Base-by-base conservation (phyloP, 805 yeast genomes). In the Zygotorulaspora sp. region DNA sequence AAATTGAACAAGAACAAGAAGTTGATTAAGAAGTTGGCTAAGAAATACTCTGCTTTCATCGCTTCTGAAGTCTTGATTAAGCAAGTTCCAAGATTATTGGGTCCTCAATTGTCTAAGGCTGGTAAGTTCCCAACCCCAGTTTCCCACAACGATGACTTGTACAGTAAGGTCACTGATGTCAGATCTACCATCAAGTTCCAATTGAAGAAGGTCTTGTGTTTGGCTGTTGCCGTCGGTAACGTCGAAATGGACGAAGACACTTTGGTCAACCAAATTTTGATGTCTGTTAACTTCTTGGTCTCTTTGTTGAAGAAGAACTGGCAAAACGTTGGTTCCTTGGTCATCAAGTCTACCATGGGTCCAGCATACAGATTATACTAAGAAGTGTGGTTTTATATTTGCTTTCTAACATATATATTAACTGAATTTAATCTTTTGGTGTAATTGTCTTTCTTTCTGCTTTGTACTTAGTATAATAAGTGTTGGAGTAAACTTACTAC, bases 61-160 rank as follows among this genome's bases (percentile, higher is more conserved):
- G 97, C 99, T 73, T 92, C 99, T 57, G 98, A 92, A 74, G 95
- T 85, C 57, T 85, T 92, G 73, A 92, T 92, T 73, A 92, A 92
- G 82, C 98, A 92, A 80, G 95, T 92, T 70, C 99, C 99, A 76
- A 92, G 99, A 83, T 81, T 92, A 70, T 81, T 92, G 70, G 99
- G 99, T 78, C 99, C 99, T 72, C 96, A 90, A 74, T 87, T 92
- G 69, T 92, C 98, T 61, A 92, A 92, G 85, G 97, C 97, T 69
- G 98, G 98, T 84, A 92, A 92, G 90, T 92, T 92, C 96, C 99
- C 99, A 74, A 90, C 97, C 72, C 99, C 99, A 76, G 98, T 92
- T 63, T 92, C 99, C 55, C 98, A 92, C 85, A 79, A 85, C 73
- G 99, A 92, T 71, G 98, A 92, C 72, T 81, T 92, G 70, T 85